Evolutionary conservation across 2,329 filamentous ascomycete species (phyloP), one percentile per base, ranked within the genome.

Genomic region (Colletotrichum aenigma): DNA sequence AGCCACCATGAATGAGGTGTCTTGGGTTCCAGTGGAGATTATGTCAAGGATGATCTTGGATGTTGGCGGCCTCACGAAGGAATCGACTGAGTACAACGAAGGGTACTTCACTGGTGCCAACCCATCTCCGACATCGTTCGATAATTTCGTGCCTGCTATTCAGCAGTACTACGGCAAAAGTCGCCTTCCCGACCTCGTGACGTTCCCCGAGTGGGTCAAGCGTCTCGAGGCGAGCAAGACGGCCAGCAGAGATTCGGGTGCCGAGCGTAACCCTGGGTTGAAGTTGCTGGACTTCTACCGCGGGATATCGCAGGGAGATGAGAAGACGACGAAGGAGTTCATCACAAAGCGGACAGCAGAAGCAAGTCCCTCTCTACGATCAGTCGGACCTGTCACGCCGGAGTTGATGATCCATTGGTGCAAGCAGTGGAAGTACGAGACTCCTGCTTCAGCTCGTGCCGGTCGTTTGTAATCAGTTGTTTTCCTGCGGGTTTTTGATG

Each of bases 21-120:
- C 91, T 77, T 92, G 91, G 91, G 84, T 89, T 3, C 89, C 91
- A 0, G 85, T 89, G 4, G 90, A 89, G 69, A 79, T 83, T 21
- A 86, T 90, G 30, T 87, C 89, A 2, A 80, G 81, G 1, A 81
- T 88, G 6, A 81, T 91, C 61, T 82, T 88, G 24, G 89, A 91
- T 65, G 83, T 89, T 3, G 85, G 88, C 62, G 62, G 72, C 21
- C 34, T 75, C 18, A 71, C 64, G 8, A 52, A 65, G 18, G 72
- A 75, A 28, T 67, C 72, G 28, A 28, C 15, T 4, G 67, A 71
- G n/a, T 71, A 72, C 15, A 67, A 72, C 30, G 73, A 75, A 15
- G 73, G 73, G 0, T 75, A 75, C 13, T 75, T 75, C 64, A 61
- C 48, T 18, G 73, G 73, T 6, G 52, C 64, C 68, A 91, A 91